Evolutionary conservation across 306 rosid genomes (phyloP), one percentile per base, ranked within the genome.

Genomic region (Malus sylvestris): DNA sequence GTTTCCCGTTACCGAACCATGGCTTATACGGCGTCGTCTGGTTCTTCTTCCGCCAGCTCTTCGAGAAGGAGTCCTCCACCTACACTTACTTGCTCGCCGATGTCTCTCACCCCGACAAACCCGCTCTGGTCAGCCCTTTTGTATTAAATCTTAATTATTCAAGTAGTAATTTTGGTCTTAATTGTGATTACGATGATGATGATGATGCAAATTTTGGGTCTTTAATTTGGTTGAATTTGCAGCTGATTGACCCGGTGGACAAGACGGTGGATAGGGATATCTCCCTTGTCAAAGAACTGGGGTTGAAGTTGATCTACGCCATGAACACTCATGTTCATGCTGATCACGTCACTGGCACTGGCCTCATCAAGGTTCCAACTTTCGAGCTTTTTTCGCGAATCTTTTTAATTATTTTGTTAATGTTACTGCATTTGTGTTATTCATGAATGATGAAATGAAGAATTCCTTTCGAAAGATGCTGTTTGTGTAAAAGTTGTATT

Each of bases 171-270:
- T 30, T 6, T 1, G 4, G 1, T 16, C 16, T 30, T 63, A 35
- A 57, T 42, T 38, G 30, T 16, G 20, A 9, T 60, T 60, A 25
- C 3, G 66, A 60, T 46, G 52, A 46, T 46, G 51, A 12, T 8
- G 49, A 46, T 46, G 4, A 55, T 55, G 61, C 23, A 55, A 55
- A 55, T 55, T 55, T 8, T 8, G 22, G 61, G 27, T 55, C 16
- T 40, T 38, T 7, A n/a, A 11, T 27, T 18, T 68, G 69, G 15
- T 59, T 45, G 51, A 33, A 58, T 66, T 20, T 85, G 78, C 85
- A 96, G 98, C 80, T 96, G 98, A 96, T 96, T 81, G 99, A 96
- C 72, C 99, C 99, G 20, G 98, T 96, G 16, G 99, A 96, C 85
- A 91, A 40, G 76, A 91, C 92, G 32, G 96, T 91, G 81, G 96